Evolutionary conservation across 2,329 filamentous ascomycete species (phyloP).

Genomic region (Leptosphaerulina australis): DNA sequence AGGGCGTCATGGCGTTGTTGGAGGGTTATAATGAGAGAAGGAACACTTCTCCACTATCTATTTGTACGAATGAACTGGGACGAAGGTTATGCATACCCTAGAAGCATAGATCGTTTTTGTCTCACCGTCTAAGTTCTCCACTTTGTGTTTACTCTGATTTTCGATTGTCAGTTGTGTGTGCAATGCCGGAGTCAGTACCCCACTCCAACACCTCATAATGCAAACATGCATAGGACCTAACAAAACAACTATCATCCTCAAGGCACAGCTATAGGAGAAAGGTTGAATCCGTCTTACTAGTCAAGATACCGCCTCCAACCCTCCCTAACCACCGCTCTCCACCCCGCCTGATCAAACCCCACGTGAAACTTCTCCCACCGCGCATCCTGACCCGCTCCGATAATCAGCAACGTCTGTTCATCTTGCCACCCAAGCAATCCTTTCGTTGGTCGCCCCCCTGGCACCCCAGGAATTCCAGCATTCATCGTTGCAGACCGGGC

Average conservation of each 20-base stretch:
- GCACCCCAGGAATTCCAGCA: constrained; percentile 59
- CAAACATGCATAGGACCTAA: neutral
- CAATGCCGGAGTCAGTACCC: too few relatives aligned
- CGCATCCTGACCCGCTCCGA: constrained; percentile 79
- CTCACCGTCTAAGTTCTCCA: too few relatives aligned
- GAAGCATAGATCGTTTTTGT: constrained; percentile 10
- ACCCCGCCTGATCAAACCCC: constrained; percentile 64
- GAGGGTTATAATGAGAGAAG: neutral
- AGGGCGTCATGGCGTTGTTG: constrained; percentile 6
- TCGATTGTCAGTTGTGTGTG: too few relatives aligned
- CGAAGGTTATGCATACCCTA: constrained; percentile 15
- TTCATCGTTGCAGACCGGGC: constrained; percentile 46
- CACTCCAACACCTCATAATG: neutral
- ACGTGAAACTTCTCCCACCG: constrained; percentile 81
- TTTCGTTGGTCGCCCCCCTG: constrained; percentile 70
- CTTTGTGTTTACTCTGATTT: too few relatives aligned
- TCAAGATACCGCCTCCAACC: constrained; percentile 82
- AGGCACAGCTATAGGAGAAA: neutral
- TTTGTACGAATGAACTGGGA: neutral
- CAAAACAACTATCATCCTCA: neutral
- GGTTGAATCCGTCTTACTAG: neutral
- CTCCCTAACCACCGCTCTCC: constrained; percentile 69
- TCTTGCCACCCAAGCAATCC: constrained; percentile 85
- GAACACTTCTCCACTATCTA: constrained; percentile 6
- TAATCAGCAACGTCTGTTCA: constrained; percentile 74